Conservation (phyloP, 225 moss, liverwort and hornwort genomes). For the Neckera pumila region DNA sequence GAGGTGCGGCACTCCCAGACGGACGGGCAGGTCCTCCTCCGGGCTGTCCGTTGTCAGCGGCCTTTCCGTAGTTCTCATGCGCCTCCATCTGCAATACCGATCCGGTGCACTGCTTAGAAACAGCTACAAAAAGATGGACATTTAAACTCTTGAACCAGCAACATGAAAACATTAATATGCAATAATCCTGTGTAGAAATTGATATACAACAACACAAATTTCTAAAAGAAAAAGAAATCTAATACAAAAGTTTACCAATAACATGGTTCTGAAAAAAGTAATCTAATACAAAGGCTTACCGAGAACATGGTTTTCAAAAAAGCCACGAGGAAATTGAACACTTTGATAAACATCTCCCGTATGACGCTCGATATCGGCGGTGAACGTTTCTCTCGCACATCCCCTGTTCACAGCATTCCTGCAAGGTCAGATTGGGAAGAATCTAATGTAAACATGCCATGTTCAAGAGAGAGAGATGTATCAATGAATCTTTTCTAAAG, state of each 20-base stretch:
- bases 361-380: constrained; percentile 26
- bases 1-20: constrained; percentile 21
- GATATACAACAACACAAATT: not conserved
- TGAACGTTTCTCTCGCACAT: constrained; percentile 32
- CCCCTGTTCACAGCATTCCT: constrained; percentile 13
- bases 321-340: constrained; percentile 20
- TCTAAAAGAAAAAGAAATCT: not conserved
- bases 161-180: not conserved
- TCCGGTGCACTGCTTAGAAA: not conserved
- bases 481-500: not conserved
- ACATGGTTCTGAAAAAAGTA: not conserved
- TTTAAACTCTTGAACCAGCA: not conserved
- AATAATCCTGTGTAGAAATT: not conserved
- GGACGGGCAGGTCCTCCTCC: constrained; percentile 16
- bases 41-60: not conserved
- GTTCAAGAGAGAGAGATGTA: not conserved
- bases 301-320: constrained; percentile 61
- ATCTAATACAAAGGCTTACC: not conserved
- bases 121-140: not conserved
- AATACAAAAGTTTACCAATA: not conserved
- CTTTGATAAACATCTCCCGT: constrained; percentile 11
- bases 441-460: not conserved
- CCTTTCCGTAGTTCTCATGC: constrained; percentile 36
- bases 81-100: constrained; percentile 39
- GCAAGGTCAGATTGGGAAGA: not conserved